Percentiles rank a stretch among this genome's conserved stretches.
phyloP scores from a whole-genome alignment of 768 basidiomycete species.

The Kwoniella europaea region DNA sequence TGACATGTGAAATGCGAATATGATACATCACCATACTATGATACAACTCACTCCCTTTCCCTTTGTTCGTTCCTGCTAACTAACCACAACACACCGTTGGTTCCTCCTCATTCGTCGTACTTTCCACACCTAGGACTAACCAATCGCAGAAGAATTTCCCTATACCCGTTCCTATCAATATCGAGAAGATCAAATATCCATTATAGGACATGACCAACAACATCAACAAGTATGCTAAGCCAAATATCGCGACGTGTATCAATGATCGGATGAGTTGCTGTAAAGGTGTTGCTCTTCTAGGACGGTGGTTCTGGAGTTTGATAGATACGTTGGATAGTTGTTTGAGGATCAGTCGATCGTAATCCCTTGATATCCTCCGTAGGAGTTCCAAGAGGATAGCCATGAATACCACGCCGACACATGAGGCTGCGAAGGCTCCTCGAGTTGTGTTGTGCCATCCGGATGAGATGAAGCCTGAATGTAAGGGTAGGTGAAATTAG shows the following conservation, averaged over 20 bases:
- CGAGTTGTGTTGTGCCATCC: constrained; percentile 51
- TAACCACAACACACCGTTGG: constrained; percentile 23
- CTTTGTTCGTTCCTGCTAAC: background rate
- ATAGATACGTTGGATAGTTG: constrained; percentile 22
- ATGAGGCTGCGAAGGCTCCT: constrained; percentile 52
- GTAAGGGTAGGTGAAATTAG: background rate
- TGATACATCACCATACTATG: background rate
- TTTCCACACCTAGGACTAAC: constrained; percentile 22
- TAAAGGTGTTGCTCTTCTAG: constrained; percentile 27
- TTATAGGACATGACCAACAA: constrained; percentile 54
- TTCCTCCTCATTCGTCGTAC: constrained; percentile 15
- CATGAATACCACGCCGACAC: constrained; percentile 54
- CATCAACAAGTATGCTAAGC: constrained; percentile 38
- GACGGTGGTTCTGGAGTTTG: constrained; percentile 10
- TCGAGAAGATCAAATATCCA: constrained; percentile 52
- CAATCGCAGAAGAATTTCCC: constrained; percentile 46
- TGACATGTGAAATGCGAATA: too few relatives aligned
- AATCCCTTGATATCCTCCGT: constrained; percentile 48
- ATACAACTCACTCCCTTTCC: constrained; percentile 7
- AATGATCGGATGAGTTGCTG: constrained; percentile 47
- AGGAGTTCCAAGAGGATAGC: constrained; percentile 52
- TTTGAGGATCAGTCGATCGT: constrained; percentile 42
- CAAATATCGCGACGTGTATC: constrained; percentile 37
- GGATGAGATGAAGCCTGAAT: constrained; percentile 49
- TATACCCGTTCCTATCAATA: constrained; percentile 44